Percentiles rank a stretch among this genome's conserved stretches.
phyloP scores from a whole-genome alignment of 1,139 yeast genomes.

The Yamadazyma diospyri region DNA sequence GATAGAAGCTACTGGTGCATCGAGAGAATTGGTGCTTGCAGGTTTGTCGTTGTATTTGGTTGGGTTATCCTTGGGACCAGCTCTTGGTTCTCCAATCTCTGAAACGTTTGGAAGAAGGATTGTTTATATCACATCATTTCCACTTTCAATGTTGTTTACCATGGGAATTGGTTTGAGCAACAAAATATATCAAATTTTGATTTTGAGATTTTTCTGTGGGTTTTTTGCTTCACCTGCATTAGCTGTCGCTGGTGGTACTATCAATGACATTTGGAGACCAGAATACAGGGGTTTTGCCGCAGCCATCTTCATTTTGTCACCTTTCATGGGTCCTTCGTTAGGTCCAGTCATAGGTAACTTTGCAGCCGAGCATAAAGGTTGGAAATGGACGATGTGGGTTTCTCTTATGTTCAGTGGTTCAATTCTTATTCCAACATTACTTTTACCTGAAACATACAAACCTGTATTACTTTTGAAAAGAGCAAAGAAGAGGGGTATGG shows the following conservation, averaged over 20 bases:
- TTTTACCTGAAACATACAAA: constrained; percentile 71
- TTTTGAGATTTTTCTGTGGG: constrained; percentile 77
- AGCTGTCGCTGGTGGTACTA: constrained; percentile 84
- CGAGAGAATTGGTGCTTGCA: constrained; percentile 56
- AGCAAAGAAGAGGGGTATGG: constrained; percentile 57
- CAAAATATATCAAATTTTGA: constrained; percentile 56
- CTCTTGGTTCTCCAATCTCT: constrained; percentile 72
- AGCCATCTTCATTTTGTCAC: constrained; percentile 66
- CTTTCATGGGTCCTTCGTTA: constrained; percentile 75
- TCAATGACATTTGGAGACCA: constrained; percentile 63
- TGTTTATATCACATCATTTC: constrained; percentile 58
- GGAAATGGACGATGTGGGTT: constrained; percentile 82
- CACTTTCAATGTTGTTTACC: constrained; percentile 67
- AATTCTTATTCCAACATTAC: constrained; percentile 52
- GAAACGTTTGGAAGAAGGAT: constrained; percentile 71
- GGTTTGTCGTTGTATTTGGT: constrained; percentile 70
- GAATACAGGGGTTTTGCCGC: constrained; percentile 64
- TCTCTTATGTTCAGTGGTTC: constrained; percentile 68
- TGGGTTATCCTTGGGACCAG: constrained; percentile 72
- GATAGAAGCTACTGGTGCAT: constrained; percentile 40
- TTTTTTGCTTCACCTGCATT: constrained; percentile 80
- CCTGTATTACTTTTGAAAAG: constrained; percentile 54
- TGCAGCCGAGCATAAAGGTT: constrained; percentile 62
- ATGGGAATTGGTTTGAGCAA: constrained; percentile 71
- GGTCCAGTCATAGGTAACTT: constrained; percentile 85